Evolutionary conservation across 306 rosid species (phyloP).

Genomic region (Ormosia emarginata): DNA sequence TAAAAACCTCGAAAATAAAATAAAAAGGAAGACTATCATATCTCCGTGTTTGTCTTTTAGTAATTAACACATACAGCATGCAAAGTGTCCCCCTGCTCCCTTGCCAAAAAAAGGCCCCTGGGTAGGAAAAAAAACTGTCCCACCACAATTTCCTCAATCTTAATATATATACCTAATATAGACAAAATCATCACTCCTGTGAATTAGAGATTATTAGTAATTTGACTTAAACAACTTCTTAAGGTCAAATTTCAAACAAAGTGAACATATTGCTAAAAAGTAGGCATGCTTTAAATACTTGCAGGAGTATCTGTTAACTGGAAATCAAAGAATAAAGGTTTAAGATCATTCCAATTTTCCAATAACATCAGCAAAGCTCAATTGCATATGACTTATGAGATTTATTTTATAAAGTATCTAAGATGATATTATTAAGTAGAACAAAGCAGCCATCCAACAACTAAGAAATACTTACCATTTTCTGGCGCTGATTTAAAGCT

Average conservation of each 20-base stretch:
- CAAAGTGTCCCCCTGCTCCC: not conserved
- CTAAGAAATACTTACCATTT: conserved; percentile 62
- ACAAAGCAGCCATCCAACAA: conserved; percentile 12
- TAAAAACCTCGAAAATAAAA: not conserved
- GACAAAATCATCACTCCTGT: not conserved
- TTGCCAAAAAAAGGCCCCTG: not conserved
- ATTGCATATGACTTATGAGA: not conserved
- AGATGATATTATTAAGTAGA: conserved; percentile 17
- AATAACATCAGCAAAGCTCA: conserved; percentile 8
- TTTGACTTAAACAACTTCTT: not conserved
- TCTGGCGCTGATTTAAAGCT: conserved; percentile 97
- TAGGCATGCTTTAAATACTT: not conserved
- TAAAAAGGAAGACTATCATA: not conserved
- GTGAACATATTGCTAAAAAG: not conserved
- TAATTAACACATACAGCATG: not conserved
- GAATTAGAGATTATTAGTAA: not conserved
- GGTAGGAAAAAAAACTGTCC: not conserved
- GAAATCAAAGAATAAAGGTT: not conserved
- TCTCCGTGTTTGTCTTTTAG: not conserved
- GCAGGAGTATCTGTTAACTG: not conserved
- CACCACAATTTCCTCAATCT: not conserved
- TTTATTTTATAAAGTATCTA: conserved; percentile 1
- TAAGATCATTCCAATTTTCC: conserved; percentile 1
- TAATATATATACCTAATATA: not conserved
- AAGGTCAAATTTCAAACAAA: not conserved